Percentiles rank a stretch among this genome's conserved stretches.
Evolutionary conservation across 768 basidiomycete genomes (phyloP).

Genomic region (Termitomyces sp.): DNA sequence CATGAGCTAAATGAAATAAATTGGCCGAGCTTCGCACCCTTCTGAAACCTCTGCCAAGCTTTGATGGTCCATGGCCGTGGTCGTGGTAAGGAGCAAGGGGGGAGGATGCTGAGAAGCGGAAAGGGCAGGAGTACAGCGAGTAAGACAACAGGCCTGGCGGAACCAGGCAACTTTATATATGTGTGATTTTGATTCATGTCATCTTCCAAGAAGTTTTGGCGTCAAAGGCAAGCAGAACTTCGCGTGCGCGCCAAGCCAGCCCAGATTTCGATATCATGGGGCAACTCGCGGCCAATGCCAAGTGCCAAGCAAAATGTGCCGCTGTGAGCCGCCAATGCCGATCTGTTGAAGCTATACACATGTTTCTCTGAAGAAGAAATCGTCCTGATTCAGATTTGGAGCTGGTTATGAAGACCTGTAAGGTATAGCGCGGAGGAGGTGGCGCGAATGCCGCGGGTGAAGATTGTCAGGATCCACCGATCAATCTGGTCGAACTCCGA

Average conservation of each 20-base stretch:
- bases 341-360: neutral
- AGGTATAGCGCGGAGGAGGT: no score
- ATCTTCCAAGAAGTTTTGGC: constrained; percentile 21
- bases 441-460: neutral
- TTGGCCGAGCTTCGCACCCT: neutral
- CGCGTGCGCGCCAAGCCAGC: constrained; percentile 12
- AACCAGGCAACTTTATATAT: constrained; percentile 14
- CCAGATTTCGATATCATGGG: constrained; percentile 6
- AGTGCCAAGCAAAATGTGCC: constrained; percentile 16
- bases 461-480: neutral
- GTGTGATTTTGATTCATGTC: constrained; percentile 8
- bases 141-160: neutral
- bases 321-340: constrained; percentile 2
- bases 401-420: neutral
- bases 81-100: neutral
- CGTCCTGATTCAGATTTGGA: neutral
- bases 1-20: neutral
- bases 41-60: neutral
- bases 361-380: neutral
- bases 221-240: constrained; percentile 13
- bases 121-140: neutral
- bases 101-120: no score
- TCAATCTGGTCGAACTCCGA: constrained; percentile 8
- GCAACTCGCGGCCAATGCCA: constrained; percentile 13
- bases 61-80: neutral